Evolutionary conservation across 2,329 filamentous ascomycete species (phyloP).

Genomic region (Fusarium haematococcum): DNA sequence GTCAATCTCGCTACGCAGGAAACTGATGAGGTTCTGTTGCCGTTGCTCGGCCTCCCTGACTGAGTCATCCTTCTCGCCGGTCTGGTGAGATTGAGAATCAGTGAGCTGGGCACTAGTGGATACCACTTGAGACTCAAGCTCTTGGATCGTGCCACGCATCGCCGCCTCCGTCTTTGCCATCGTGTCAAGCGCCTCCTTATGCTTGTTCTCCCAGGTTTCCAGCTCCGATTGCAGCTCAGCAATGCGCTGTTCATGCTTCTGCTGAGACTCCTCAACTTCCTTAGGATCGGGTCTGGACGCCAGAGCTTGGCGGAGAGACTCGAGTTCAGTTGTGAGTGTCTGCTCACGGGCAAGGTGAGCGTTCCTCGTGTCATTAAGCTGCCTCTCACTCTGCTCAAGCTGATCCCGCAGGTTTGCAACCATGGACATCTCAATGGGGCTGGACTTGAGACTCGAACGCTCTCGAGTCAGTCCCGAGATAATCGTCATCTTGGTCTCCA

Average conservation of each 20-base stretch:
- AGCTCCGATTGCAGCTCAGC: slow-evolving; percentile 78
- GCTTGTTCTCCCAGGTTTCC: slow-evolving; percentile 79
- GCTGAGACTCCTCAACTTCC: slow-evolving; percentile 47
- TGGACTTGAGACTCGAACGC: slow-evolving; percentile 85
- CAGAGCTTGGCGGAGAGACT: slow-evolving; percentile 71
- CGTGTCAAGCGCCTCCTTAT: slow-evolving; percentile 75
- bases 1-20: slow-evolving; percentile 80
- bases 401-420: slow-evolving; percentile 89
- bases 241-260: slow-evolving; percentile 68
- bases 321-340: slow-evolving; percentile 78
- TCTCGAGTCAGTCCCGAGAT: slow-evolving; percentile 95
- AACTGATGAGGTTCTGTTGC: slow-evolving; percentile 70
- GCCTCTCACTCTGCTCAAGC: slow-evolving; percentile 85
- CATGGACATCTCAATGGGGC: slow-evolving; percentile 91
- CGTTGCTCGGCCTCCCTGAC: slow-evolving; percentile 60
- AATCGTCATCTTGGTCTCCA: slow-evolving; percentile 96
- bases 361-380: slow-evolving; percentile 80
- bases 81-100: slow-evolving; percentile 56
- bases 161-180: slow-evolving; percentile 79
- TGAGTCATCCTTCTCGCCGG: slow-evolving; percentile 55
- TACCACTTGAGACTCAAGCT: slow-evolving; percentile 73
- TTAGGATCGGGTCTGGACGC: slow-evolving; percentile 40
- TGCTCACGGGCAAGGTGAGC: slow-evolving; percentile 79
- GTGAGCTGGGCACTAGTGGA: slow-evolving; percentile 65
- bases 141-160: slow-evolving; percentile 77